Conservation (phyloP, 208 protist species). For the Trypanosoma scelopori region DNA sequence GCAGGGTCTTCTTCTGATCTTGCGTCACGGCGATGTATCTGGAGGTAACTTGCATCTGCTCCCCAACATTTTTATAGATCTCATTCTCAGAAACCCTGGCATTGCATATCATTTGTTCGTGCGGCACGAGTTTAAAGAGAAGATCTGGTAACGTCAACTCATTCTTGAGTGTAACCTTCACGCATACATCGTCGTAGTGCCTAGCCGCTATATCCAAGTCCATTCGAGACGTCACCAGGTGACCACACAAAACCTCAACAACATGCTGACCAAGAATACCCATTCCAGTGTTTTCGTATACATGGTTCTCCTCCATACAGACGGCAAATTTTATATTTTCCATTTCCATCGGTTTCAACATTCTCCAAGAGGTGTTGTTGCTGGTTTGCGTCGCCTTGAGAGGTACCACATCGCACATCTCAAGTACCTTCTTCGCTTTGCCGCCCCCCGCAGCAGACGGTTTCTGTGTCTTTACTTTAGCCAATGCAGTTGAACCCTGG, state of each 20-base stretch:
- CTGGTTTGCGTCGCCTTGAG: too few species aligned
- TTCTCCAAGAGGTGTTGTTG: background rate
- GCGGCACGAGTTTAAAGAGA: constrained; percentile 33
- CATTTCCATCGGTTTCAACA: background rate
- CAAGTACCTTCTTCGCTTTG: too few species aligned
- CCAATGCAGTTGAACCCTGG: too few species aligned
- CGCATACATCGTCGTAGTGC: constrained; percentile 45
- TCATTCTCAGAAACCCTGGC: constrained; percentile 60
- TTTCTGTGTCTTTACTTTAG: too few species aligned
- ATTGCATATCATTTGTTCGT: constrained; percentile 42
- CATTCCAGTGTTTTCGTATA: constrained; percentile 42
- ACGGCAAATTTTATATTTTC: constrained; percentile 15
- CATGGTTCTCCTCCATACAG: constrained; percentile 59
- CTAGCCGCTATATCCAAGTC: constrained; percentile 36
- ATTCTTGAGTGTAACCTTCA: constrained; percentile 35
- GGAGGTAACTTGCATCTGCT: constrained; percentile 61
- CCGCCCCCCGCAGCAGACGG: too few species aligned
- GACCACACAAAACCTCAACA: constrained; percentile 47
- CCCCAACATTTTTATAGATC: constrained; percentile 47
- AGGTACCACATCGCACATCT: too few species aligned
- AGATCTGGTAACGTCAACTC: constrained; percentile 19
- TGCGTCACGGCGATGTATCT: constrained; percentile 56
- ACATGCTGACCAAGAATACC: constrained; percentile 75
- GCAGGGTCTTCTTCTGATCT: constrained; percentile 47
- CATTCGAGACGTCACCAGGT: constrained; percentile 29